A percentile compares a stretch with the other conserved stretches of the same genome.
phyloP scores from a whole-genome alignment of 148 eudicot genomes.

The Vaccinium corymbosum region DNA sequence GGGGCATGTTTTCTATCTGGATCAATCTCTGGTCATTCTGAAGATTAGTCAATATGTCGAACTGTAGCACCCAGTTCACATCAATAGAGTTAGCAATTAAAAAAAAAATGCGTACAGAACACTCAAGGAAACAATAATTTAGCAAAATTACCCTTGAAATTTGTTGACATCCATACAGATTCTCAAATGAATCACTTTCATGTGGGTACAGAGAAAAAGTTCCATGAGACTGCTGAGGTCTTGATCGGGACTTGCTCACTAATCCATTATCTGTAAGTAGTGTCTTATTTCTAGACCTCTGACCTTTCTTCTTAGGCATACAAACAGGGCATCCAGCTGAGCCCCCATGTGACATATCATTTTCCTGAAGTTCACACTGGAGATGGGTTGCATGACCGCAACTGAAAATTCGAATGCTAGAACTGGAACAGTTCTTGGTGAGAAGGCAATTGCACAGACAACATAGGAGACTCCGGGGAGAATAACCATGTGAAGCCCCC shows the following conservation, averaged over 20 bases:
- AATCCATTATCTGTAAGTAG: slow-evolving; percentile 45
- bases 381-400: slow-evolving; percentile 89
- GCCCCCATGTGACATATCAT: slow-evolving; percentile 36
- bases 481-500: slow-evolving; percentile 87
- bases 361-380: slow-evolving; percentile 68
- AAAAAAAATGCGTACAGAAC: neutral
- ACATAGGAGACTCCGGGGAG: slow-evolving; percentile 62
- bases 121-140: neutral
- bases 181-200: slow-evolving; percentile 62
- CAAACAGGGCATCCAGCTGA: slow-evolving; percentile 80
- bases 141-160: slow-evolving; percentile 58
- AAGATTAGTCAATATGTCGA: slow-evolving; percentile 73
- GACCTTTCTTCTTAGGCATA: slow-evolving; percentile 62
- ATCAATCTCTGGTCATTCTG: slow-evolving; percentile 52
- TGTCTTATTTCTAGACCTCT: slow-evolving; percentile 45
- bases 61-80: slow-evolving; percentile 46
- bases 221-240: slow-evolving; percentile 41
- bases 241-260: slow-evolving; percentile 41
- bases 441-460: slow-evolving; percentile 77
- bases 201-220: slow-evolving; percentile 26
- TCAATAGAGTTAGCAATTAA: neutral
- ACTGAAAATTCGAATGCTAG: slow-evolving; percentile 68
- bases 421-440: slow-evolving; percentile 46
- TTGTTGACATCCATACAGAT: slow-evolving; percentile 35
- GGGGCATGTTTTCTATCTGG: slow-evolving; percentile 63